Base-by-base conservation (phyloP, 1,284 basidiomycete genomes). In the Puccinia brachypodii region DNA sequence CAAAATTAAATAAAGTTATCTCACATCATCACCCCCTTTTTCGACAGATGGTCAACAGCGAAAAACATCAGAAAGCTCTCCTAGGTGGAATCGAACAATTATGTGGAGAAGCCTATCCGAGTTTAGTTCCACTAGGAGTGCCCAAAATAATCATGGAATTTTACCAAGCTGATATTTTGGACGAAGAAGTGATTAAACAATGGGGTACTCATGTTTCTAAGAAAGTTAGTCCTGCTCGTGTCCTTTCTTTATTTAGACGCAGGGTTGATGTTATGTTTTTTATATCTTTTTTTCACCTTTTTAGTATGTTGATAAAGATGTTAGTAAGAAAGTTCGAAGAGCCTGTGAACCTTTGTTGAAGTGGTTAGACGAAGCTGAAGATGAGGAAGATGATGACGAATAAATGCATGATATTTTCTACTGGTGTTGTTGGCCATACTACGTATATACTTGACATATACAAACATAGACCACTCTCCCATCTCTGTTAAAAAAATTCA, bases 121-220 rank as follows among this genome's bases (percentile, higher is more conserved):
- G 53, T 42, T 89, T 94, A 73, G 87, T 92, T 60, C 86, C 91
- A 1, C 31, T 66, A 14, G 81, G 83, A 13, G 90, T 95, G 9
- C 94, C 95, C 66, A 98, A 98, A 88, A 92, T 97, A 83, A 90
- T 99, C 83, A 98, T 99, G 96, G 91, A 88, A 14, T 90, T 97
- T 84, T 99, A 98, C 88, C 96, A 99, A 88, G 90, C 89, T 71
- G 96, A 99, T 85, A 89, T 98, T 28, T 88, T 99, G 68, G 95
- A 98, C 25, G 96, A 99, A 87, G 95, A 95, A 40, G 90, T 97
- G 22, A 89, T 95, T 83, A 91, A 90, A 73, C 91, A 95, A 84
- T 99, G 96, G 96, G 96, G 95, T 42, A 98, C 94, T 7, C 96
- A 98, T 85, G 95, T 97, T 85, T 94, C 92, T 88, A 97, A 94